Conservation (phyloP, 768 basidiomycete species). For the Mycena latifolia region DNA sequence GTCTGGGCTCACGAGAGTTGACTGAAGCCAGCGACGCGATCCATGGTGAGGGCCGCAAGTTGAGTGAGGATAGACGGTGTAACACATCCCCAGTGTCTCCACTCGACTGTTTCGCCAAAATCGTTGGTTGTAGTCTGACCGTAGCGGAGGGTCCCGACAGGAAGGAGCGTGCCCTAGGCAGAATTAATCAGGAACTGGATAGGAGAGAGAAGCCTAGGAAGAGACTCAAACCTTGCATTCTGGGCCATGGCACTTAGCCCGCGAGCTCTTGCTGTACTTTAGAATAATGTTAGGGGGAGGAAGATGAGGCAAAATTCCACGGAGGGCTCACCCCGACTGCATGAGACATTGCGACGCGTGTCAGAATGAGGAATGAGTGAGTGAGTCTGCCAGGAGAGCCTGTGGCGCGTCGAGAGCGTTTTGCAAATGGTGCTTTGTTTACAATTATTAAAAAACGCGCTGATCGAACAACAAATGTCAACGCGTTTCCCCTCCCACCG, state of each 20-base stretch:
- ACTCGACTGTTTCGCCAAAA: conserved; percentile 75
- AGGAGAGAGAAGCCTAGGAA: conserved; percentile 9
- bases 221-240: conserved; percentile 57
- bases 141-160: conserved; percentile 74
- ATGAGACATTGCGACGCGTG: conserved; percentile 41
- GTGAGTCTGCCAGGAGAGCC: background rate
- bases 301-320: background rate
- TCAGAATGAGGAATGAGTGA: too few species aligned
- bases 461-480: conserved; percentile 6
- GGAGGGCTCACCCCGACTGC: conserved; percentile 15
- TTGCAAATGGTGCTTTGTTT: too few species aligned
- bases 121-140: conserved; percentile 59
- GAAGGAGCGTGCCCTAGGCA: conserved; percentile 59
- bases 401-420: background rate
- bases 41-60: conserved; percentile 58
- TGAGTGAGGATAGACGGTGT: conserved; percentile 66
- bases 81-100: conserved; percentile 88
- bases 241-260: conserved; percentile 77
- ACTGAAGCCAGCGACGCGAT: conserved; percentile 62
- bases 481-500: conserved; percentile 2
- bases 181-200: background rate
- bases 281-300: background rate
- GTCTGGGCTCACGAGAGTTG: conserved; percentile 66
- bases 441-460: too few species aligned
- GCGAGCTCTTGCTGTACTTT: conserved; percentile 80